A percentile compares a stretch with the other conserved stretches of the same genome.
These are phyloP conservation scores for Geosmithia morbida DNA, from an alignment of 2,329 filamentous ascomycete genomes.

Conservation along the genomic window DNA sequence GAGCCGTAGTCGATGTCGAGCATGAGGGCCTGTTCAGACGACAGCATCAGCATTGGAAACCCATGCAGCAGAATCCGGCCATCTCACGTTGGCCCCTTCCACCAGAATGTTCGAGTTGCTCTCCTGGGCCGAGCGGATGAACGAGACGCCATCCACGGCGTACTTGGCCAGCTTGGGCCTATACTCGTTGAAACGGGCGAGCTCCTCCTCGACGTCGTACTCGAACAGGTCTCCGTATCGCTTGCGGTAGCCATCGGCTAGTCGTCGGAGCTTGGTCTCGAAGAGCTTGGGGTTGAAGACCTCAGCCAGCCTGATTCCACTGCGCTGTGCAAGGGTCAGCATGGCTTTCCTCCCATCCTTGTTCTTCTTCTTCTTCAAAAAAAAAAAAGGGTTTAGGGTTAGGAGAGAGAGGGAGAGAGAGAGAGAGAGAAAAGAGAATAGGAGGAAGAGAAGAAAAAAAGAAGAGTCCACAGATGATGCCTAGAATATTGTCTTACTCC, in stretches of 20 bases:
- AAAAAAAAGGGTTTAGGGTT: too few species aligned
- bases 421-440: too few species aligned
- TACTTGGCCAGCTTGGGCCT: slow-evolving; percentile 42
- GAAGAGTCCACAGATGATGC: too few species aligned
- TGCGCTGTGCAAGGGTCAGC: slow-evolving; percentile 25
- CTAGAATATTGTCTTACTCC: not conserved
- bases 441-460: too few species aligned
- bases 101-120: slow-evolving; percentile 46
- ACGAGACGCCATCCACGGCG: slow-evolving; percentile 51
- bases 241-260: slow-evolving; percentile 48
- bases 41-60: not conserved
- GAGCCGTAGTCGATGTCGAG: slow-evolving; percentile 44
- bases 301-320: slow-evolving; percentile 51
- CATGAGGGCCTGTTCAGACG: slow-evolving; percentile 32
- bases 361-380: not conserved
- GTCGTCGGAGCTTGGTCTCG: slow-evolving; percentile 46
- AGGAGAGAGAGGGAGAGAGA: too few species aligned
- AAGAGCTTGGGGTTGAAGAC: slow-evolving; percentile 54
- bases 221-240: slow-evolving; percentile 52
- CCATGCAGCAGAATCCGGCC: not conserved
- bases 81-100: slow-evolving; percentile 39
- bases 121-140: slow-evolving; percentile 47
- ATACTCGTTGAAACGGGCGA: slow-evolving; percentile 44
- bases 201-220: slow-evolving; percentile 56
- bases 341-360: too few species aligned